Conservation (phyloP, 108 stramenopile species). For the Cyclotella choctawhatcheeana region DNA sequence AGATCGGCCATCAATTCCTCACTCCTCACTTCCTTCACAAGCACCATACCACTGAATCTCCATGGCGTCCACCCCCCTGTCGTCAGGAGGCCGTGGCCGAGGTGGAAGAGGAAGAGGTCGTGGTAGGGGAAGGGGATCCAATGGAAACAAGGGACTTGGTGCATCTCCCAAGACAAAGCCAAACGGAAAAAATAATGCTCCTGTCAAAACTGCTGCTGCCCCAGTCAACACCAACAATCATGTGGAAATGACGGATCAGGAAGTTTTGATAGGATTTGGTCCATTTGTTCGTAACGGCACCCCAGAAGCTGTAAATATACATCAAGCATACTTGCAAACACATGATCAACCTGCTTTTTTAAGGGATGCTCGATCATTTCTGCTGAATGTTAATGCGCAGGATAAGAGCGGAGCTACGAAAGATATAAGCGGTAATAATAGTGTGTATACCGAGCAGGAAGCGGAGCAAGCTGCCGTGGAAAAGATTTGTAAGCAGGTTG, state of each 20-base stretch:
- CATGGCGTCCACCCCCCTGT: conserved; percentile 9
- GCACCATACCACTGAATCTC: not conserved
- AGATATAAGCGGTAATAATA: not conserved
- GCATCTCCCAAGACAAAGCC: conserved; percentile 6
- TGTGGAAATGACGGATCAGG: conserved; percentile 32
- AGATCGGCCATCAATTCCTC: too few relatives aligned
- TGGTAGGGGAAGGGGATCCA: conserved; percentile 20
- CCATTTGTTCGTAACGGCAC: conserved; percentile 69
- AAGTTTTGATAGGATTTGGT: conserved; percentile 74
- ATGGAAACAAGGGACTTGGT: not conserved
- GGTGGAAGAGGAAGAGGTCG: conserved; percentile 47
- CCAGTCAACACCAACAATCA: not conserved
- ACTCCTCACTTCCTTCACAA: too few relatives aligned
- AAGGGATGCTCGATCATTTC: conserved; percentile 61
- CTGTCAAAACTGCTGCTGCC: conserved; percentile 11
- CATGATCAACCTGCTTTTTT: conserved; percentile 64
- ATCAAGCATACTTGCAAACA: conserved; percentile 62
- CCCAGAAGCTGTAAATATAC: conserved; percentile 62
- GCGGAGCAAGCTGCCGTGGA: not conserved
- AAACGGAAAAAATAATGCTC: not conserved
- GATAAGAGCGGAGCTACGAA: too few relatives aligned
- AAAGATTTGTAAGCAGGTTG: not conserved
- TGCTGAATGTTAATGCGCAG: conserved; percentile 16
- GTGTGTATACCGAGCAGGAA: too few relatives aligned
- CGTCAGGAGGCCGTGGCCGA: conserved; percentile 25